Evolutionary conservation across 1,284 basidiomycete species (phyloP), one percentile per base, ranked within the genome.

Genomic region (Pterula multifida): DNA sequence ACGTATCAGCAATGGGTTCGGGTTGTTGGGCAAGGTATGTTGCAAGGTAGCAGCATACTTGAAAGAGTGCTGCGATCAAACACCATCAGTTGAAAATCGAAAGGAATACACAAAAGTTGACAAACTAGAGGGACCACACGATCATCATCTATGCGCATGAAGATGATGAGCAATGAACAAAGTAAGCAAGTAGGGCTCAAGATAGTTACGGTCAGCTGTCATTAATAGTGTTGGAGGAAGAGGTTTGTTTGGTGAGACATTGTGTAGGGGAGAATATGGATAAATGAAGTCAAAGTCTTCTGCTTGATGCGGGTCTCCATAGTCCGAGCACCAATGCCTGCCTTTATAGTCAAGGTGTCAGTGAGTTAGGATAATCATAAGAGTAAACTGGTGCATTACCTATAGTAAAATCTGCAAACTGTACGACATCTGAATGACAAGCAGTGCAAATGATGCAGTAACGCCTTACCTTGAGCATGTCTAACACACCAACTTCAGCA

Each of bases 281-380:
- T 79, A 72, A 57, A 90, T 85, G 65, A 87, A 90, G 65, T 90
- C 88, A 57, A 90, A 90, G 57, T 86, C 85, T 15, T 81, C 68
- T 2, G 85, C 69, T 51, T 80, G 69, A 55, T 84, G 76, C 3
- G 89, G 85, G 60, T 89, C 70, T n/a, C 89, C 89, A 57, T 84
- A 91, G 63, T 91, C 90, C 19, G 81, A 76, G 1, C 71, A 77
- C 90, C 90, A 93, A 1, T 84, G 83, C 52, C 75, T 73, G 42
- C 87, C 84, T 76, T 52, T 4, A 46, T n/a, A n/a, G n/a, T n/a
- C n/a, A n/a, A n/a, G n/a, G n/a, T n/a, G n/a, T n/a, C n/a, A n/a
- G n/a, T n/a, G n/a, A 45, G 42, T 23, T 17, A 9, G 11, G 25
- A 46, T n/a, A 42, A 49, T 21, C 48, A 44, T 52, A 55, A 50